phyloP scores from a whole-genome alignment of 2,329 filamentous ascomycete genomes.

The Neofusicoccum laricinum region DNA sequence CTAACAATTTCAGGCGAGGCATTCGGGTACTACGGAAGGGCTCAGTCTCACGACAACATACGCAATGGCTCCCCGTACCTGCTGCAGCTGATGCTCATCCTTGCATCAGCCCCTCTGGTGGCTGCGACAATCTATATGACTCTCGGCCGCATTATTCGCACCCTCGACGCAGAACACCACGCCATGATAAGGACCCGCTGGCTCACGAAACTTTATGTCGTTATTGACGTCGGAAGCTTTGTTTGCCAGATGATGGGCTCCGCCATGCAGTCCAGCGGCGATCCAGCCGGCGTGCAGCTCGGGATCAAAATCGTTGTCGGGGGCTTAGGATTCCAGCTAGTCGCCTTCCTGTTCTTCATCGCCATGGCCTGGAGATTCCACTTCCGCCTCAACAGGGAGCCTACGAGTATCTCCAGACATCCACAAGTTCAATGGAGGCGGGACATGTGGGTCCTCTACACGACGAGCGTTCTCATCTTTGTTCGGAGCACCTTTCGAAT shows the following conservation, averaged over 20 bases:
- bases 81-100: slow-evolving; percentile 43
- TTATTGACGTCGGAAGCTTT: slow-evolving; percentile 25
- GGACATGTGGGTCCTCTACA: slow-evolving; percentile 44
- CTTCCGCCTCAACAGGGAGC: slow-evolving; percentile 20
- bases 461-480: slow-evolving; percentile 45
- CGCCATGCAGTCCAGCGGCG: slow-evolving; percentile 21
- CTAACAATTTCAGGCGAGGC: slow-evolving; percentile 9
- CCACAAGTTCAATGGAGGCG: slow-evolving; percentile 21
- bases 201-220: slow-evolving; percentile 23
- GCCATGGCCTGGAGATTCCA: slow-evolving; percentile 29
- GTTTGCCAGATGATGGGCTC: slow-evolving; percentile 23
- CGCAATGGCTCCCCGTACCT: slow-evolving; percentile 39
- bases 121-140: slow-evolving; percentile 33
- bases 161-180: slow-evolving; percentile 27
- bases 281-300: slow-evolving; percentile 10
- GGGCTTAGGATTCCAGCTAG: slow-evolving; percentile 50
- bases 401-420: slow-evolving; percentile 15
- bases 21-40: slow-evolving; percentile 51
- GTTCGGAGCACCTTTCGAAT: slow-evolving; percentile 49
- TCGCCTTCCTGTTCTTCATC: slow-evolving; percentile 51
- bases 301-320: slow-evolving; percentile 46
- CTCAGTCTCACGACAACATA: slow-evolving; percentile 24
- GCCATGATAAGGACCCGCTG: neutral
- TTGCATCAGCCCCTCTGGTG: slow-evolving; percentile 46
- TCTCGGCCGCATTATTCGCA: slow-evolving; percentile 35